These are phyloP conservation scores for Cryphonectria japonica DNA, from an alignment of 2,329 filamentous ascomycete species.

Conservation along the genomic window DNA sequence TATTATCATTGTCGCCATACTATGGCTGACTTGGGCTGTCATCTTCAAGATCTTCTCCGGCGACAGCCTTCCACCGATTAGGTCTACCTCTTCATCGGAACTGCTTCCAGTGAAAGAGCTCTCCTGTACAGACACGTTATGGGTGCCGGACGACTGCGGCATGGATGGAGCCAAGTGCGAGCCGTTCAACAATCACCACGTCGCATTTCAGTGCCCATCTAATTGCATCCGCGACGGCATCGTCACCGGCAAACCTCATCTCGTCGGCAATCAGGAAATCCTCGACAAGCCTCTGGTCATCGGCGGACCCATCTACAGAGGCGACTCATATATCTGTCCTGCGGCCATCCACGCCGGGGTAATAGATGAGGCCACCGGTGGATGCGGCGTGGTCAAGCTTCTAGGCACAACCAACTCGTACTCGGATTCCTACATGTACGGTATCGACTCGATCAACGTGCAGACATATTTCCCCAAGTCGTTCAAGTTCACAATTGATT, in stretches of 20 bases:
- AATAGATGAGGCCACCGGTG: constrained; percentile 66
- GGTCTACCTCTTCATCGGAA: not conserved
- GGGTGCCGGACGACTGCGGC: constrained; percentile 71
- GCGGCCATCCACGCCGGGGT: constrained; percentile 76
- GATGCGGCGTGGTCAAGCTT: constrained; percentile 73
- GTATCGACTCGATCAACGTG: constrained; percentile 77
- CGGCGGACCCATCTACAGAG: constrained; percentile 77
- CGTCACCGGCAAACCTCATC: constrained; percentile 71
- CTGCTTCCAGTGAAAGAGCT: constrained; percentile 38
- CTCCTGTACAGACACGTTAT: constrained; percentile 70
- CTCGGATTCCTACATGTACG: constrained; percentile 65
- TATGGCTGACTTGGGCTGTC: constrained; percentile 23
- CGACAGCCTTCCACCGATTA: constrained; percentile 21
- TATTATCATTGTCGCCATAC: not conserved
- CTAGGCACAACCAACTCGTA: constrained; percentile 71
- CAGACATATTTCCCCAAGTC: constrained; percentile 88
- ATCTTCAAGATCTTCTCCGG: constrained; percentile 45
- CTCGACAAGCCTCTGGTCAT: constrained; percentile 66
- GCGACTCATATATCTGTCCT: constrained; percentile 78
- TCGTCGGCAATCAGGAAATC: constrained; percentile 70
- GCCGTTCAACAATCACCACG: constrained; percentile 70
- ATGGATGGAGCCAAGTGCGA: constrained; percentile 74
- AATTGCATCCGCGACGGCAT: constrained; percentile 69
- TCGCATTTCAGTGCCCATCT: constrained; percentile 77
- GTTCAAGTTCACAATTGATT: constrained; percentile 65